Base-by-base conservation (phyloP, 2,329 filamentous ascomycete genomes). In the Arthrinium phaeospermum region DNA sequence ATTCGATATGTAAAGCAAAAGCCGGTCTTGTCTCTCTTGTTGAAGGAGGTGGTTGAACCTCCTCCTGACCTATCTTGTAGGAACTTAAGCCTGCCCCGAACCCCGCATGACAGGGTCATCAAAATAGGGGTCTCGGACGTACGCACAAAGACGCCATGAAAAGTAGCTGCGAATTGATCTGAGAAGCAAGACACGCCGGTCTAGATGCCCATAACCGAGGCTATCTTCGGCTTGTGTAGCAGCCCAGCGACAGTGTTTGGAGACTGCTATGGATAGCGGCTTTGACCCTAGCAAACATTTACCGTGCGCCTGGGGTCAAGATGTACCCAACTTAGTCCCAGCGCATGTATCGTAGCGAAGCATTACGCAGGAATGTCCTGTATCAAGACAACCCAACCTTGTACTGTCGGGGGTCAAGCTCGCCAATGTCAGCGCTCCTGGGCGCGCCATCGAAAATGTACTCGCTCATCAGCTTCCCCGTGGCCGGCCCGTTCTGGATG, bases 401-500 rank as follows among this genome's bases (percentile, higher is more conserved):
- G 72, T 90, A 91, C 76, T 86, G 89, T 76, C 88, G 87, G 1
- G 93, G 94, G 80, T 95, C 91, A 75, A 96, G 80, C 49, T 86
- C 88, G 1, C 85, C 84, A 44, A 95, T 86, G 74, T 91, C 87
- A 5, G 93, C 92, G 76, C 92, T 95, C 78, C 82, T 91, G 0
- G 92, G 89, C 73, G 85, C 82, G 0, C 93, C 93, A 71, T 95
- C 93, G 77, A 95, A 91, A 2, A 96, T 84, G 82, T 93, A 91
- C 81, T 96, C 93, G 49, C 92, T 92, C 85, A 96, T 92, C 51
- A 96, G 81, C 82, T 92, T 94, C 4, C 94, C 94, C 10, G 96
- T 98, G 1, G 89, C 96, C 0, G 96, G 95, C 0, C 91, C 94
- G 83, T 99, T 98, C 84, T 98, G 96, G 30, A 99, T 98, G 0